phyloP scores from a whole-genome alignment of 305 asterid species.

The Solanum hybrid region DNA sequence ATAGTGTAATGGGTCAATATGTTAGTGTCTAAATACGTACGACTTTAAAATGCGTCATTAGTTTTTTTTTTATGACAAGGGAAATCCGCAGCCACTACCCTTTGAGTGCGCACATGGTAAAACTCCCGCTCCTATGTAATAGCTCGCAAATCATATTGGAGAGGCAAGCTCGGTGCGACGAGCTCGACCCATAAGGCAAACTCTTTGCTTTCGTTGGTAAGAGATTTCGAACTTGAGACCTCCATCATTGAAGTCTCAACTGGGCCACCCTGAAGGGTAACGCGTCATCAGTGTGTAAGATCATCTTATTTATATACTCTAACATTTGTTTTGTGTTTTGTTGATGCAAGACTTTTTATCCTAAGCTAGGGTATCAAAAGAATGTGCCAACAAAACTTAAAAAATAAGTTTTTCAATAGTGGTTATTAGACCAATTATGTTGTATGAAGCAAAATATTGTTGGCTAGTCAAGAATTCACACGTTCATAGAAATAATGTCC shows the following conservation, averaged over 20 bases:
- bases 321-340: background rate
- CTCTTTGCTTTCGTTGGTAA: accelerated
- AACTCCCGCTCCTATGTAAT: background rate
- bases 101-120: background rate
- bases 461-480: background rate
- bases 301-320: background rate
- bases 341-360: background rate
- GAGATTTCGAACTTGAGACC: background rate
- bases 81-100: accelerated
- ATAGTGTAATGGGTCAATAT: background rate
- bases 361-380: background rate
- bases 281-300: background rate
- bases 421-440: too few species aligned
- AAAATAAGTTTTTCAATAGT: background rate
- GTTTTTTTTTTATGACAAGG: background rate
- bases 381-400: background rate
- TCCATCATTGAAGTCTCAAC: too few species aligned
- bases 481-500: background rate
- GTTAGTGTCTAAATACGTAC: background rate
- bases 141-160: background rate
- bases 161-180: background rate
- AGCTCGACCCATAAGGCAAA: background rate
- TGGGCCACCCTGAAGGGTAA: background rate
- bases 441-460: background rate
- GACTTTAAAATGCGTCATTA: background rate